Evolutionary conservation across 768 basidiomycete genomes (phyloP).

Genomic region (Mycena venus): DNA sequence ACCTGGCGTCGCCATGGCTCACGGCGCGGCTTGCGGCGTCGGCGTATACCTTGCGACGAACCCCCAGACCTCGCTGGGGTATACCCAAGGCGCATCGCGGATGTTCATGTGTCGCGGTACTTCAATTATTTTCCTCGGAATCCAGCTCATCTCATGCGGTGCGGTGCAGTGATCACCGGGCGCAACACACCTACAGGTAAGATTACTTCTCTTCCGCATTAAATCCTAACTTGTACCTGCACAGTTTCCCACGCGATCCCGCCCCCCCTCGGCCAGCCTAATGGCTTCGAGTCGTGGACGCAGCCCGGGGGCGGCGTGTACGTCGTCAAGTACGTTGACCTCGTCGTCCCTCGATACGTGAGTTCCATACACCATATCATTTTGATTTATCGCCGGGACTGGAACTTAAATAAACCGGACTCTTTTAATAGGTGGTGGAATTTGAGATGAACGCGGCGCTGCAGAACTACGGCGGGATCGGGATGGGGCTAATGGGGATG

Average conservation of each 20-base stretch:
- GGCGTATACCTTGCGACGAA: slow-evolving; percentile 21
- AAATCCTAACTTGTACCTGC: no score
- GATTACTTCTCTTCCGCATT: background rate
- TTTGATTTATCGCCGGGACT: no score
- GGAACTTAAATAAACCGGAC: background rate
- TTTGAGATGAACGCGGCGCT: background rate
- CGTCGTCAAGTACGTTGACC: slow-evolving; percentile 25
- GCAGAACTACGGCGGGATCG: background rate
- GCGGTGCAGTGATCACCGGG: slow-evolving; percentile 14
- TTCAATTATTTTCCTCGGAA: background rate
- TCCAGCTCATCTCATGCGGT: background rate
- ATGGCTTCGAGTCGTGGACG: slow-evolving; percentile 19
- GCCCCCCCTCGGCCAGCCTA: background rate
- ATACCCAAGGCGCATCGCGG: slow-evolving; percentile 2
- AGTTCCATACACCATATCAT: background rate
- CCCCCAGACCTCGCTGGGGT: slow-evolving; percentile 7
- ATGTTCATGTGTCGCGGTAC: slow-evolving; percentile 31
- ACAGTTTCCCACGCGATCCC: slow-evolving; percentile 2
- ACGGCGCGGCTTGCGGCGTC: slow-evolving; percentile 19
- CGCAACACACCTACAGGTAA: background rate
- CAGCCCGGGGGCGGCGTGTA: slow-evolving; percentile 3
- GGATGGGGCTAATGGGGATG: no score
- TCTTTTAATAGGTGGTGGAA: slow-evolving; percentile 16
- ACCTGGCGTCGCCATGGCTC: background rate
- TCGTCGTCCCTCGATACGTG: slow-evolving; percentile 28